phyloP scores from a whole-genome alignment of 2,329 filamentous ascomycete species.

The Lithohypha guttulata region DNA sequence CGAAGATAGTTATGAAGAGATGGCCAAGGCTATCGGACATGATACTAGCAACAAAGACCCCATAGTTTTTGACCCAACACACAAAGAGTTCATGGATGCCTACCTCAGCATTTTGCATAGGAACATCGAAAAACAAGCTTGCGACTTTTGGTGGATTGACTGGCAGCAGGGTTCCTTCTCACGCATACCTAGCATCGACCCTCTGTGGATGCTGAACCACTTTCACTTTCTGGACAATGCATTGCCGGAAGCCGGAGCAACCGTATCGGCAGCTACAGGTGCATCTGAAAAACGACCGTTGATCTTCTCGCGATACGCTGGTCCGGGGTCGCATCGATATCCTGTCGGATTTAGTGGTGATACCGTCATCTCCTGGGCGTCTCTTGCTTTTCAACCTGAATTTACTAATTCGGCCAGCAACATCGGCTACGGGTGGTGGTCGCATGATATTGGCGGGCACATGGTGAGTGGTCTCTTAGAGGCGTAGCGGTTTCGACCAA shows the following conservation, averaged over 20 bases:
- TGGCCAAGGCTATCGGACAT: slow-evolving; percentile 43
- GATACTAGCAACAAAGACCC: slow-evolving; percentile 41
- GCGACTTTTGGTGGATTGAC: slow-evolving; percentile 59
- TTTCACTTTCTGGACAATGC: slow-evolving; percentile 49
- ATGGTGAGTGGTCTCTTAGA: too few relatives aligned
- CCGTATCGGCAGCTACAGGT: slow-evolving; percentile 22
- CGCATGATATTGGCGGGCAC: slow-evolving; percentile 58
- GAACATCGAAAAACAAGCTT: slow-evolving; percentile 44
- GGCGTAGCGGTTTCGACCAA: too few relatives aligned
- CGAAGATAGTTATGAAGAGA: slow-evolving; percentile 46
- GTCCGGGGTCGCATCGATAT: slow-evolving; percentile 53
- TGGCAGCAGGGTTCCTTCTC: slow-evolving; percentile 54
- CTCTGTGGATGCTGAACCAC: slow-evolving; percentile 55
- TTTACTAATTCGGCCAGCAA: slow-evolving; percentile 57
- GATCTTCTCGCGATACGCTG: slow-evolving; percentile 52
- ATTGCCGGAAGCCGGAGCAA: not conserved
- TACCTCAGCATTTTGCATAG: slow-evolving; percentile 49
- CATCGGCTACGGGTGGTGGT: slow-evolving; percentile 60
- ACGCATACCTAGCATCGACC: slow-evolving; percentile 48
- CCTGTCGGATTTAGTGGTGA: slow-evolving; percentile 57
- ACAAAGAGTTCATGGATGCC: slow-evolving; percentile 45
- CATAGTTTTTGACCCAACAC: slow-evolving; percentile 47
- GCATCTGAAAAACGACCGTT: slow-evolving; percentile 34
- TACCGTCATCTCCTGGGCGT: slow-evolving; percentile 48
- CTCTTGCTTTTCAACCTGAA: slow-evolving; percentile 53